Evolutionary conservation across 2,329 filamentous ascomycete species (phyloP).

Genomic region (Penicillium sp.): DNA sequence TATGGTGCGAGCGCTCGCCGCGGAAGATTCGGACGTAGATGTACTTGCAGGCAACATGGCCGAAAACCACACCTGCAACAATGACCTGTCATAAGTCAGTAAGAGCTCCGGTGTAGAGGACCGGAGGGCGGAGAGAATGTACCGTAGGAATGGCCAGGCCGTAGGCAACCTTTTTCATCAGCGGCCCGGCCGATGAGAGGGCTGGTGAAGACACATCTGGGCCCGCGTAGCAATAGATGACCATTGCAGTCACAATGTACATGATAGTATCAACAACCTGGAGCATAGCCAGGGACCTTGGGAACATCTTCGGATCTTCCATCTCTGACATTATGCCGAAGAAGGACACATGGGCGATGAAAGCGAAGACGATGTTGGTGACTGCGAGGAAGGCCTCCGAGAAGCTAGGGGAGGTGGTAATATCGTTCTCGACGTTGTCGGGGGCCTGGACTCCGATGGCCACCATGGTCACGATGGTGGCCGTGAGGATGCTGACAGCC

Average conservation of each 20-base stretch:
- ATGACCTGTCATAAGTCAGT: slow-evolving; percentile 49
- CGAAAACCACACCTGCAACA: slow-evolving; percentile 65
- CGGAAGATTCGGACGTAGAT: slow-evolving; percentile 61
- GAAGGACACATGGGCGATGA: slow-evolving; percentile 62
- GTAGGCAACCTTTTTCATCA: slow-evolving; percentile 62
- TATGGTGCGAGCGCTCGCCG: slow-evolving; percentile 52
- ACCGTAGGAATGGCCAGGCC: slow-evolving; percentile 63
- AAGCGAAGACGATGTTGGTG: slow-evolving; percentile 67
- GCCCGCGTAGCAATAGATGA: slow-evolving; percentile 66
- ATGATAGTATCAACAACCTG: slow-evolving; percentile 58
- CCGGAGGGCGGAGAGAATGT: slow-evolving; percentile 1
- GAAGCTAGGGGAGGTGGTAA: slow-evolving; percentile 49
- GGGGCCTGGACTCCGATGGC: slow-evolving; percentile 55
- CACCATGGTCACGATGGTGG: slow-evolving; percentile 64
- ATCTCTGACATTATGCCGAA: slow-evolving; percentile 65
- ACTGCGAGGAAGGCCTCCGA: slow-evolving; percentile 43
- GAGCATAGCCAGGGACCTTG: slow-evolving; percentile 59
- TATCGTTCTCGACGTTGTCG: slow-evolving; percentile 34
- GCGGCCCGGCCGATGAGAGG: slow-evolving; percentile 57
- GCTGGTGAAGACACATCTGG: slow-evolving; percentile 60
- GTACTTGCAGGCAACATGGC: slow-evolving; percentile 62
- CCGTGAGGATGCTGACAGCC: slow-evolving; percentile 60
- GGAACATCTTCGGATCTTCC: slow-evolving; percentile 56
- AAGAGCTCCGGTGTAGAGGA: background rate
- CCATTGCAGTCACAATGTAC: slow-evolving; percentile 62